A percentile compares a stretch with the other conserved stretches of the same genome.
phyloP scores from a whole-genome alignment of 192 early-diverging fungal species.

The Glomus cerebriforme region DNA sequence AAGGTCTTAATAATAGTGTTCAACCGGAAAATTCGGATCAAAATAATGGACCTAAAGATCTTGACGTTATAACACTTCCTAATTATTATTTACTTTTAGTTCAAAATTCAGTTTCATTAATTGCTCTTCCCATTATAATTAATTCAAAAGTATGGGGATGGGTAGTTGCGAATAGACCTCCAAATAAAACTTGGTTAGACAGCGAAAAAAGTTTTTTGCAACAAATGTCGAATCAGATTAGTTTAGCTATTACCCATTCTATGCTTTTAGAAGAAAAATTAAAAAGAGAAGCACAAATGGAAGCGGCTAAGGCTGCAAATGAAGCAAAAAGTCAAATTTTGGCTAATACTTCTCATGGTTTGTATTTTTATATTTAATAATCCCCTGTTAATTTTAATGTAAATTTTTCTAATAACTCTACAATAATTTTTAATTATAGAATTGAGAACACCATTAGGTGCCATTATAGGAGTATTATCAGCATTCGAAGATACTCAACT shows the following conservation, averaged over 20 bases:
- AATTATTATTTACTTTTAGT: not conserved
- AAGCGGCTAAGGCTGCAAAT: conserved; percentile 45
- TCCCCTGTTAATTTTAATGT: not conserved
- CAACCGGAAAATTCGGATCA: not conserved
- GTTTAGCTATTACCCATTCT: conserved; percentile 43
- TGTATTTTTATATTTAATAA: not conserved
- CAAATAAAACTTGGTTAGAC: conserved; percentile 33
- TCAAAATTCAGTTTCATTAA: not conserved
- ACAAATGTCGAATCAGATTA: conserved; percentile 46
- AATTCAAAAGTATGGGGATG: conserved; percentile 9
- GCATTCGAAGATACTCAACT: conserved; percentile 46
- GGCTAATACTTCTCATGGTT: conserved; percentile 48
- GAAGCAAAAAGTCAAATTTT: conserved; percentile 49
- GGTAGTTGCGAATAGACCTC: conserved; percentile 13
- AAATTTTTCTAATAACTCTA: not conserved
- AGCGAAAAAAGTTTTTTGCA: conserved; percentile 42
- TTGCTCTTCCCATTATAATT: not conserved
- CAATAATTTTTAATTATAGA: not conserved
- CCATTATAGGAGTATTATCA: conserved; percentile 46
- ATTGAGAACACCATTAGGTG: conserved; percentile 42
- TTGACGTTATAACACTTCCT: not conserved
- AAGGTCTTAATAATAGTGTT: not conserved
- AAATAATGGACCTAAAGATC: not conserved
- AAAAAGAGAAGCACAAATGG: conserved; percentile 44
- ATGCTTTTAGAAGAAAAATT: conserved; percentile 44